These are phyloP conservation scores for Coffea canephora DNA, from an alignment of 257 asterid genomes.

Conservation along the genomic window DNA sequence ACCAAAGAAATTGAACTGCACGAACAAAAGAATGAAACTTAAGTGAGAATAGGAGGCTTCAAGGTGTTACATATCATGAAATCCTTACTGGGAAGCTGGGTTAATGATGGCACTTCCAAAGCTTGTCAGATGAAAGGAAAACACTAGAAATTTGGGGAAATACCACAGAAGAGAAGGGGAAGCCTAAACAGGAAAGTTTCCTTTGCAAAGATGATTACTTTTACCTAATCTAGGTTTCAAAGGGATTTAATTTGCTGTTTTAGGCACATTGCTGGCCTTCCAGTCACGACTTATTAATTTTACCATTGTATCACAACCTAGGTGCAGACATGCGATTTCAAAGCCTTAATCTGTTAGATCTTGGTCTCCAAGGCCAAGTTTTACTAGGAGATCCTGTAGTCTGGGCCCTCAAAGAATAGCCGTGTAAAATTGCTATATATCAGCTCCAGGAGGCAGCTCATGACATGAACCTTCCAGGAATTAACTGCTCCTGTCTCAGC, in stretches of 20 bases:
- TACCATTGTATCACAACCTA: neutral
- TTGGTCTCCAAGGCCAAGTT: too few species aligned
- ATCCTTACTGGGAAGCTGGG: too few species aligned
- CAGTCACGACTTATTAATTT: neutral
- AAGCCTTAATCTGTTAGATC: neutral
- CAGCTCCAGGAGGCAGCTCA: neutral
- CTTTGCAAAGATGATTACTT: too few species aligned
- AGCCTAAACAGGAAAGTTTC: neutral
- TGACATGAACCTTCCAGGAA: neutral
- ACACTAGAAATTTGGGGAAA: neutral
- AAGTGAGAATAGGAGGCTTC: neutral
- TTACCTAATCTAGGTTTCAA: neutral
- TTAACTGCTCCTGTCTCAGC: neutral
- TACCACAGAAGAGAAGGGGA: neutral
- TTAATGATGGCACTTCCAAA: neutral
- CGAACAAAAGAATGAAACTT: neutral
- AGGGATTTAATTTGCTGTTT: neutral
- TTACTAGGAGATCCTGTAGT: neutral
- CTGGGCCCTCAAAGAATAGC: neutral
- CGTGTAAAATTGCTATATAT: too few species aligned
- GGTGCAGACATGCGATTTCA: neutral
- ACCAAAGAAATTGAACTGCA: neutral
- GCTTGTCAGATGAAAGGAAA: neutral
- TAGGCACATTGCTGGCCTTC: neutral
- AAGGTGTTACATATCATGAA: neutral